Evolutionary conservation across 2,329 filamentous ascomycete species (phyloP).

Genomic region (Colletotrichum spaethianum): DNA sequence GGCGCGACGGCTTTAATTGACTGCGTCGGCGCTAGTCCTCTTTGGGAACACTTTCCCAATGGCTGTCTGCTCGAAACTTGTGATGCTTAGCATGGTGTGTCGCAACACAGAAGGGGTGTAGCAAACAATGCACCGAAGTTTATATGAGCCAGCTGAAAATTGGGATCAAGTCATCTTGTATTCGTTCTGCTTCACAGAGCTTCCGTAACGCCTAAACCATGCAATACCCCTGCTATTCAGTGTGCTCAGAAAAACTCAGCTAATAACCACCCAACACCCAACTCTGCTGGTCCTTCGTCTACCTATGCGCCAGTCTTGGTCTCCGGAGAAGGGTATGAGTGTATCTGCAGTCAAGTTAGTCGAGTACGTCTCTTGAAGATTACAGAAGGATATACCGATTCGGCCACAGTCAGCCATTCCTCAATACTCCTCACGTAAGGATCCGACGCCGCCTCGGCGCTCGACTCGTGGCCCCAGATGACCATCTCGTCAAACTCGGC

Average conservation of each 20-base stretch:
- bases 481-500: conserved; percentile 81
- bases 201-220: conserved; percentile 12
- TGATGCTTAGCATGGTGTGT: neutral
- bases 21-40: conserved; percentile 48
- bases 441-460: conserved; percentile 74
- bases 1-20: conserved; percentile 56
- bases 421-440: conserved; percentile 80
- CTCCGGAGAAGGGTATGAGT: conserved; percentile 48
- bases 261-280: neutral
- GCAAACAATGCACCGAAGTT: neutral
- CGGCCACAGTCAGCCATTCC: conserved; percentile 85
- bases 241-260: neutral
- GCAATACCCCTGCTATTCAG: neutral
- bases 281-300: neutral
- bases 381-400: conserved; percentile 66
- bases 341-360: conserved; percentile 49
- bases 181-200: neutral
- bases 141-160: neutral
- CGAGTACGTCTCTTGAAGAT: neutral
- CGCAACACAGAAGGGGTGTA: neutral
- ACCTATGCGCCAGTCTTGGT: conserved; percentile 8
- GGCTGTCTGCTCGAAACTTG: neutral
- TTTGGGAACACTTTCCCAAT: neutral
- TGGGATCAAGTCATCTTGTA: neutral
- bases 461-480: conserved; percentile 86